Percentiles rank a stretch among this genome's conserved stretches.
These are phyloP conservation scores for Aspergillus panamensis DNA, from an alignment of 495 filamentous ascomycete genomes.

Conservation along the genomic window DNA sequence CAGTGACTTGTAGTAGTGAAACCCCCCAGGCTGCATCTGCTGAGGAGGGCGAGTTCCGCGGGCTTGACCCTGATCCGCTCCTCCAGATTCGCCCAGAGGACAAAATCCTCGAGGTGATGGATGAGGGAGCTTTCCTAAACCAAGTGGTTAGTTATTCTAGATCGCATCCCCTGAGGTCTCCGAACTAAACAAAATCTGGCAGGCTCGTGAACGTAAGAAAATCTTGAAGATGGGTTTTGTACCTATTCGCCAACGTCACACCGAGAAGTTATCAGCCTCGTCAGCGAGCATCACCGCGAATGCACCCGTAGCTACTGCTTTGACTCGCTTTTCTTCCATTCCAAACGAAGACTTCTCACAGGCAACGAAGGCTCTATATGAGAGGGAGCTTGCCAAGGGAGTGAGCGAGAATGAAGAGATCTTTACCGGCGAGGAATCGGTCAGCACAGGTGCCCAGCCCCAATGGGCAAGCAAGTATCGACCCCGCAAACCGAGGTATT, in stretches of 20 bases:
- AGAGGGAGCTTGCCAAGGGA: conserved; percentile 88
- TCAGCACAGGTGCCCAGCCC: conserved; percentile 60
- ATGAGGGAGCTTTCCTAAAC: conserved; percentile 60
- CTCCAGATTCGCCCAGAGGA: conserved; percentile 67
- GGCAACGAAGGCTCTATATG: conserved; percentile 86
- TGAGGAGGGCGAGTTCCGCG: conserved; percentile 27
- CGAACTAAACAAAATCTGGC: conserved; percentile 1
- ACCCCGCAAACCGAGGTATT: conserved; percentile 91
- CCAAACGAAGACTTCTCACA: conserved; percentile 86
- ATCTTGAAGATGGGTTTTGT: conserved; percentile 68
- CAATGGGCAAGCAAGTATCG: conserved; percentile 89
- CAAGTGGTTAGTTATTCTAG: conserved; percentile 47
- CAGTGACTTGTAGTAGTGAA: conserved; percentile 15
- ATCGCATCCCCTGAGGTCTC: not conserved
- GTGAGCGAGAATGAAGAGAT: conserved; percentile 95
- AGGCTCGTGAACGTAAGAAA: conserved; percentile 59
- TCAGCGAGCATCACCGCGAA: conserved; percentile 31
- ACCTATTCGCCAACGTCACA: conserved; percentile 53
- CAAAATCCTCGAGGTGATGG: conserved; percentile 58
- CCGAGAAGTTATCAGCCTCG: conserved; percentile 45
- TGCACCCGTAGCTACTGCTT: conserved; percentile 40
- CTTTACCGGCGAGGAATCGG: conserved; percentile 84
- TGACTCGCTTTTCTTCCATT: conserved; percentile 69
- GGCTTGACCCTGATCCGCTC: conserved; percentile 67
- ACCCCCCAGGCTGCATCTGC: conserved; percentile 6